phyloP scores from a whole-genome alignment of 345 rosid species.

The Gynandropsis gynandra region DNA sequence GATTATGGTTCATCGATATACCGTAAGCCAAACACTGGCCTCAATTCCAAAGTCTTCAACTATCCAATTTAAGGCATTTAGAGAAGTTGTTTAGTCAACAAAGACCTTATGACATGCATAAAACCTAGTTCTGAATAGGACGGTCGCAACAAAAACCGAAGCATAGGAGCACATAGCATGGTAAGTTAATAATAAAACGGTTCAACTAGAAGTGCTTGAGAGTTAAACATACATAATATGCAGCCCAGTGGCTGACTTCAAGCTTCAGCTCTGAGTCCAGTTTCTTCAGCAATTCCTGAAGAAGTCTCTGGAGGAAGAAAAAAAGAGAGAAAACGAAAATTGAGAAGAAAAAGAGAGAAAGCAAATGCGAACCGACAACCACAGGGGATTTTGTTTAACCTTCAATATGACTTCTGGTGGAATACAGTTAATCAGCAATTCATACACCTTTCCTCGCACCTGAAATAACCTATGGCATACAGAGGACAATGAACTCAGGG shows the following conservation, averaged over 20 bases:
- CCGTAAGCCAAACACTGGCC: no score
- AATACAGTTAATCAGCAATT: slow-evolving; percentile 74
- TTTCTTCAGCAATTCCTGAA: slow-evolving; percentile 73
- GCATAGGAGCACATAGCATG: no score
- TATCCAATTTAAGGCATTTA: no score
- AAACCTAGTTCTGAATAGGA: no score
- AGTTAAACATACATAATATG: slow-evolving; percentile 67
- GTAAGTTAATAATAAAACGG: no score
- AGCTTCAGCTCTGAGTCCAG: slow-evolving; percentile 89
- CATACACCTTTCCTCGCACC: slow-evolving; percentile 89
- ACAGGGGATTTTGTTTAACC: slow-evolving; percentile 31
- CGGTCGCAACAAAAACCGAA: no score
- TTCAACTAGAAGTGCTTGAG: slow-evolving; percentile 4
- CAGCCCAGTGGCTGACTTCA: slow-evolving; percentile 95
- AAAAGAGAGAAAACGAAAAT: slow-evolving; percentile 7
- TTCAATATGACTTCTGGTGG: slow-evolving; percentile 83
- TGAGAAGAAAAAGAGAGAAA: slow-evolving; percentile 13
- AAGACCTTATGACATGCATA: no score
- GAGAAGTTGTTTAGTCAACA: no score
- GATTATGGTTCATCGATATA: no score
- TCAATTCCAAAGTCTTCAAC: no score
- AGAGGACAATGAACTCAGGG: neutral
- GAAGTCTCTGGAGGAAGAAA: slow-evolving; percentile 58
- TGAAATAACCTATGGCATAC: slow-evolving; percentile 74
- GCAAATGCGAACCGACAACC: no score